Evolutionary conservation across 208 protist species (phyloP).

Genomic region (Porcisia hertigi): DNA sequence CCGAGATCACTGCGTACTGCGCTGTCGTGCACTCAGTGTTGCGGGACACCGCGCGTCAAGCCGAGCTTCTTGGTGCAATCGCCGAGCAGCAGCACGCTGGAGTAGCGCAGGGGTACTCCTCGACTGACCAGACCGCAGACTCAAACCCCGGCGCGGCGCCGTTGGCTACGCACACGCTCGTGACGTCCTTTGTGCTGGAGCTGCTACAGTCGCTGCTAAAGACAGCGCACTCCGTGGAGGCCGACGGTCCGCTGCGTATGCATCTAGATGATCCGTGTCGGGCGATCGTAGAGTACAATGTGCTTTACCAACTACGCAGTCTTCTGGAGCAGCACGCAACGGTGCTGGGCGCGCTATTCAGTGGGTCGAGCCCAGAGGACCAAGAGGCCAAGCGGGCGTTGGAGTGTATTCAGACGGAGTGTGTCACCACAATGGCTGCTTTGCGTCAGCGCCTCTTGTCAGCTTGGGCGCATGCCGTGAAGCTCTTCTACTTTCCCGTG

Average conservation of each 20-base stretch:
- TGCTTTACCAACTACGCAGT: slow-evolving; percentile 42
- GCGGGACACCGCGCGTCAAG: slow-evolving; percentile 51
- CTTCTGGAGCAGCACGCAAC: slow-evolving; percentile 35
- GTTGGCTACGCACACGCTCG: not conserved
- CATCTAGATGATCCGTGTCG: slow-evolving; percentile 59
- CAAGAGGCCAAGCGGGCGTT: not conserved
- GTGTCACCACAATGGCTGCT: slow-evolving; percentile 10
- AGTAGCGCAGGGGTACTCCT: not conserved
- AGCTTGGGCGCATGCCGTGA: slow-evolving; percentile 18
- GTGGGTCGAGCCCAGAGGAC: not conserved
- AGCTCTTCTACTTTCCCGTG: slow-evolving; percentile 26
- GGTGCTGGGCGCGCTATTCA: slow-evolving; percentile 22
- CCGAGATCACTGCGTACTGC: slow-evolving; percentile 58
- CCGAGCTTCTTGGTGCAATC: slow-evolving; percentile 48
- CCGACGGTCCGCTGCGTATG: slow-evolving; percentile 27
- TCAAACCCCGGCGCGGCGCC: not conserved
- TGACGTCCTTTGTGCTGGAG: slow-evolving; percentile 12
- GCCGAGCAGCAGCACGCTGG: slow-evolving; percentile 25
- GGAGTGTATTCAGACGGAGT: slow-evolving; percentile 18
- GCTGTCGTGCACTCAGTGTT: slow-evolving; percentile 42
- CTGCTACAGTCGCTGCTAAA: slow-evolving; percentile 49
- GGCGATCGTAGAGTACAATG: slow-evolving; percentile 51
- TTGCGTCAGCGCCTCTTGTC: slow-evolving; percentile 23
- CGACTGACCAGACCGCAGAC: not conserved
- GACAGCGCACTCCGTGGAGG: slow-evolving; percentile 21